Evolutionary conservation across 345 rosid genomes (phyloP), one percentile per base, ranked within the genome.

Genomic region (Eucalyptus lansdowneana): DNA sequence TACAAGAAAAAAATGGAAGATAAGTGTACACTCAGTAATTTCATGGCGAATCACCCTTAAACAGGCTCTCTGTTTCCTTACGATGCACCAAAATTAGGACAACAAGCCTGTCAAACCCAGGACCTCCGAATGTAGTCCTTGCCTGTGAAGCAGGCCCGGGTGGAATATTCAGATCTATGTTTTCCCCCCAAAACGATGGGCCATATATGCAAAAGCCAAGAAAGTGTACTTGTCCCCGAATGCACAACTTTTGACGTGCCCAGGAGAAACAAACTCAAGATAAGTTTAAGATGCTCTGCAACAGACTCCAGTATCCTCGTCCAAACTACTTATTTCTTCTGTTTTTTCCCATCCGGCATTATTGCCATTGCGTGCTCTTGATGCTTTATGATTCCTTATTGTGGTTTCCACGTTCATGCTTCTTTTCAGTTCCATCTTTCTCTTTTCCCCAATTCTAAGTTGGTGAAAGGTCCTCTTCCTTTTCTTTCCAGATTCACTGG

Each of bases 171-270:
- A 69, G 44, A 34, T 69, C 80, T 34, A 3, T 69, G 44, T 17
- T 69, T 69, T 91, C n/a, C 97, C 99, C 95, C 96, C 87, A 93
- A 80, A 88, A 97, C 98, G 89, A 87, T 94, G 93, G 88, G 97
- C 95, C 14, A 86, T 34, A 50, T n/a, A 14, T 29, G 14, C 87
- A 15, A 86, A 69, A 69, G 44, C 80, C 80, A 17, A 34, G 25
- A 69, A 31, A 69, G 80, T 3, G 80, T 19, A 34, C 44, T 69
- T 2, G 22, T 17, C 44, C 80, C 44, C 44, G 80, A 69, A 69
- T 17, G 24, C 44, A 34, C 80, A 16, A 69, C 80, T 16, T 69
- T 34, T 34, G 80, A 17, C 44, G 4, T 31, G 80, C 24, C 80
- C 80, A 31, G 44, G 80, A 34, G 80, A 69, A 69, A 10, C 44